Evolutionary conservation across 805 yeast species (phyloP).

Genomic region (Vanderwaltozyma polyspora): DNA sequence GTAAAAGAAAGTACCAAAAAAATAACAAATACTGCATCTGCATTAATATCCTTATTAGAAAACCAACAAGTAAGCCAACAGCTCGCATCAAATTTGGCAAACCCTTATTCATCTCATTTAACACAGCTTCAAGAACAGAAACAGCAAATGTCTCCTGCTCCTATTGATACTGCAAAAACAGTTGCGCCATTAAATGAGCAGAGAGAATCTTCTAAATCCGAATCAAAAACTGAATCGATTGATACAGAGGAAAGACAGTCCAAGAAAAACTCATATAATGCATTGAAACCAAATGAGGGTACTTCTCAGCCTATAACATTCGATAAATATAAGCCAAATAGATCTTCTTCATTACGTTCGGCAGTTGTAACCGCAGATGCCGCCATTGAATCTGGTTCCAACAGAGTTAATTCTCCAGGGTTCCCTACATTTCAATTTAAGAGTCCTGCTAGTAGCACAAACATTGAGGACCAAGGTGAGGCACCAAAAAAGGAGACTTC

Average conservation of each 20-base stretch:
- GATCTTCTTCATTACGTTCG: conserved; percentile 29
- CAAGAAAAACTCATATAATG: conserved; percentile 1
- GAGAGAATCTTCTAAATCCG: neutral
- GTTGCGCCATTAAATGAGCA: neutral
- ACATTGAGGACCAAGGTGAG: too few relatives aligned
- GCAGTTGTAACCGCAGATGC: conserved; percentile 22
- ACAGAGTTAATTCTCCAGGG: too few relatives aligned
- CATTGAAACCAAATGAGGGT: neutral
- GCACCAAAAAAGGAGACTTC: too few relatives aligned
- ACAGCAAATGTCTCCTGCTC: conserved; percentile 1
- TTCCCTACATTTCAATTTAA: too few relatives aligned
- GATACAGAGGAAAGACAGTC: neutral
- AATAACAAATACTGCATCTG: conserved; percentile 38
- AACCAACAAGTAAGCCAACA: conserved; percentile 8
- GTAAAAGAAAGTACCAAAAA: conserved; percentile 14
- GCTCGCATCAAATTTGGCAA: conserved; percentile 23
- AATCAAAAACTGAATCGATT: neutral
- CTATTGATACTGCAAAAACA: neutral
- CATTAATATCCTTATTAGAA: conserved; percentile 36
- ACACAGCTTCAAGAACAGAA: conserved; percentile 1
- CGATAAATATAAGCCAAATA: conserved; percentile 28
- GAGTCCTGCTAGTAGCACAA: too few relatives aligned
- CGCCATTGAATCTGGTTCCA: too few relatives aligned
- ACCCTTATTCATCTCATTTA: conserved; percentile 31
- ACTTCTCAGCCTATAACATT: conserved; percentile 3